These are phyloP conservation scores for Panicum hallii DNA, from an alignment of 202 grass and related monocot species.

Conservation along the genomic window DNA sequence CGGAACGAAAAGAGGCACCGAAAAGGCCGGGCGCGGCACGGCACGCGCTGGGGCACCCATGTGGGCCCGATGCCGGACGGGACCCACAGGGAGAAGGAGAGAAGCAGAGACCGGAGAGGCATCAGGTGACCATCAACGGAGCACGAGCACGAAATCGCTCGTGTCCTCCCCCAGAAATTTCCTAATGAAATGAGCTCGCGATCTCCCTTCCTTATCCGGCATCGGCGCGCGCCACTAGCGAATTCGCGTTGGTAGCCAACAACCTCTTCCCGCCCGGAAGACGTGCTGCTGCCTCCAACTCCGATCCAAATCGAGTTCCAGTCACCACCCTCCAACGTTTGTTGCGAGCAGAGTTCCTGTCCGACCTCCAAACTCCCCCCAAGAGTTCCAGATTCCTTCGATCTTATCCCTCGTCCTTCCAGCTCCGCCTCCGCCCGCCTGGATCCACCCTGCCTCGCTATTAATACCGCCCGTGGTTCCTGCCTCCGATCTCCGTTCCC, in stretches of 20 bases:
- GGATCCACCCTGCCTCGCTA: conserved; percentile 31
- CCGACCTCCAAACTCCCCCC: background rate
- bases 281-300: conserved; percentile 21
- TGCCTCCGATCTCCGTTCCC: background rate
- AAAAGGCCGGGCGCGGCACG: conserved; percentile 3
- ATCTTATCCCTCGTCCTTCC: conserved; percentile 41
- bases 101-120: too few species aligned
- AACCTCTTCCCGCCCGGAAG: background rate
- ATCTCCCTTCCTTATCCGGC: background rate
- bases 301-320: background rate
- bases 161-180: conserved; percentile 2
- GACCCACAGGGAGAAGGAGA: background rate
- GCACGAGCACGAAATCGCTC: background rate
- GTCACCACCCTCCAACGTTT: background rate
- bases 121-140: background rate
- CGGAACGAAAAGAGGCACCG: background rate
- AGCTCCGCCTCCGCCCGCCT: background rate
- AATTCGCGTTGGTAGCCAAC: background rate
- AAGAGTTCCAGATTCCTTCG: conserved; percentile 29
- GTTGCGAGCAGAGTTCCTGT: background rate
- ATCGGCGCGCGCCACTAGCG: background rate
- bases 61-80: background rate
- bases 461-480: conserved; percentile 38
- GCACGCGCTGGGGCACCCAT: background rate
- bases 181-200: background rate